Evolutionary conservation across 1,284 basidiomycete species (phyloP), one percentile per base, ranked within the genome.

Genomic region (Leccinum fuscescens): DNA sequence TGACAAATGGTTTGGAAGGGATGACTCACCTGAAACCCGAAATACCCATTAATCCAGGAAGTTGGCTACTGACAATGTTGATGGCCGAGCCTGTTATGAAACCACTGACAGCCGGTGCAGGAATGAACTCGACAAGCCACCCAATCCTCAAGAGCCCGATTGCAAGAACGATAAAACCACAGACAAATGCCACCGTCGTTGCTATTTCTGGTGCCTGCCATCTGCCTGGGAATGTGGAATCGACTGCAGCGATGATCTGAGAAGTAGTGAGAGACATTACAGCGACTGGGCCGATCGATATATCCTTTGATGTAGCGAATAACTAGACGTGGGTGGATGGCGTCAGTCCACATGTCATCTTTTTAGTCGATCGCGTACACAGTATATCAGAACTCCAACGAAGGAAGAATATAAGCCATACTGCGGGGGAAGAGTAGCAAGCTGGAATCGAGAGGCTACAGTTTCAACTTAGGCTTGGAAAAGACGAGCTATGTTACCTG

Each of bases 391-490:
- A 17, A 91, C 90, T 22, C 93, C 96, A 67, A 97, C 86, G 72
- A 98, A 98, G 2, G 94, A 95, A 4, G 94, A 96, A 75, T 98
- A 98, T 8, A 98, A 83, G 66, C 96, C 97, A 72, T 93, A 98
- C 76, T 99, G 84, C 3, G 92, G 78, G 2, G 86, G 81, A 11
- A 99, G 85, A 0, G 88, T 89, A 1, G 96, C 96, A 64, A 99
- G 85, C 83, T 94, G 78, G 4, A 37, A 51, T 31, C 31, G 48
- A 39, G 53, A 22, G 37, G 14, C 7, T 24, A 44, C 6, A 44
- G 12, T 24, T 14, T 24, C 7, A 6, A 24, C 44, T 6, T 24
- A 8, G 49, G 50, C n/a, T 33, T 22, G 14, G 31, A n/a, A 3
- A n/a, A 42, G 29, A 11, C 35, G 39, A 31, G 31, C 6, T 31